These are phyloP conservation scores for Diplodia corticola DNA, from an alignment of 2,329 filamentous ascomycete species.

Conservation along the genomic window DNA sequence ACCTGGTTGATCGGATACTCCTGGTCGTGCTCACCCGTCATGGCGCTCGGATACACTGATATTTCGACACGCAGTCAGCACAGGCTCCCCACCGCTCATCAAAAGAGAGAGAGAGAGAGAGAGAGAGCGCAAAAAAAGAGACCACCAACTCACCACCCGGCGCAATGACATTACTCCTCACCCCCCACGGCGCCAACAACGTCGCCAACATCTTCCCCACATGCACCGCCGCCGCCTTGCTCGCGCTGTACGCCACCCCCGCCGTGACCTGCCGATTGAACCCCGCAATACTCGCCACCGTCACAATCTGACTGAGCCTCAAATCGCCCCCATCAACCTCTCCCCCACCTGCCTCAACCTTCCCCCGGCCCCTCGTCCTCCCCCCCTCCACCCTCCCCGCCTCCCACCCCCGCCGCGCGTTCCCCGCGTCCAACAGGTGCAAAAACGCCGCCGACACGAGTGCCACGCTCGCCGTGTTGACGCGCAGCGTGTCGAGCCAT, in stretches of 20 bases:
- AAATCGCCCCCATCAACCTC: slow-evolving; percentile 35
- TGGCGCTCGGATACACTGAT: slow-evolving; percentile 44
- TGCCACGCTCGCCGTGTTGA: slow-evolving; percentile 49
- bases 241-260: slow-evolving; percentile 47
- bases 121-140: too few relatives aligned
- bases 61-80: too few relatives aligned
- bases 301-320: slow-evolving; percentile 50
- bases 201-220: slow-evolving; percentile 44
- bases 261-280: slow-evolving; percentile 42
- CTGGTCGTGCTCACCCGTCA: slow-evolving; percentile 39
- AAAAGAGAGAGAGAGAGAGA: slow-evolving; percentile 1
- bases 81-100: too few relatives aligned
- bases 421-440: slow-evolving; percentile 47
- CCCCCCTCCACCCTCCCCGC: slow-evolving; percentile 33
- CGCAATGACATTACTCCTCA: slow-evolving; percentile 50
- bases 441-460: slow-evolving; percentile 48
- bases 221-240: slow-evolving; percentile 47
- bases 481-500: slow-evolving; percentile 6
- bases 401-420: slow-evolving; percentile 44
- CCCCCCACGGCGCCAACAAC: slow-evolving; percentile 46
- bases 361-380: slow-evolving; percentile 28
- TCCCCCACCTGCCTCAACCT: slow-evolving; percentile 26
- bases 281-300: slow-evolving; percentile 44
- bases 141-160: slow-evolving; percentile 40
- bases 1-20: slow-evolving; percentile 38